Evolutionary conservation across 768 basidiomycete genomes (phyloP).

Genomic region (Ramaria sp.): DNA sequence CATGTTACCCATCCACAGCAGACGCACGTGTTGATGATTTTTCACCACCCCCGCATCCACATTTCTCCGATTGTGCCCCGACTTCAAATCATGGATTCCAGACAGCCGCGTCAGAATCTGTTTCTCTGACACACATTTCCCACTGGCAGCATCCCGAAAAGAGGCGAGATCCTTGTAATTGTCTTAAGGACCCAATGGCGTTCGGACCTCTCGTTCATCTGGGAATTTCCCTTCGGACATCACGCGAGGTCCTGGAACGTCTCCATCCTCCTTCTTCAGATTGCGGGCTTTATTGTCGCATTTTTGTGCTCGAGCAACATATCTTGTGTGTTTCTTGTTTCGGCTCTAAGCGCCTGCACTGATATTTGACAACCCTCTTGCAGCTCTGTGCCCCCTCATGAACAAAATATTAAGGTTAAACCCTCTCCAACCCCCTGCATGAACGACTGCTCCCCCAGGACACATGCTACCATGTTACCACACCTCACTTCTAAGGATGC

Average conservation of each 20-base stretch:
- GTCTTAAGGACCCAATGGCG: neutral
- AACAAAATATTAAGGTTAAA: too few relatives aligned
- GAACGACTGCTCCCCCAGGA: too few relatives aligned
- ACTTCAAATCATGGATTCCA: neutral
- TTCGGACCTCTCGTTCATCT: slow-evolving; percentile 2
- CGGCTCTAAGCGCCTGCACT: neutral
- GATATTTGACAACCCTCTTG: too few relatives aligned
- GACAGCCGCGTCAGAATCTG: neutral
- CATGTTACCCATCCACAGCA: neutral
- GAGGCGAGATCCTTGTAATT: neutral
- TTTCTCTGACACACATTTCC: neutral
- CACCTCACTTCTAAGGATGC: too few relatives aligned
- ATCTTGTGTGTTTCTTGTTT: slow-evolving; percentile 2
- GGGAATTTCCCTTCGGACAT: slow-evolving; percentile 3
- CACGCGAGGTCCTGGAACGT: neutral
- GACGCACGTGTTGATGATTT: neutral
- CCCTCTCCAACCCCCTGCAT: too few relatives aligned
- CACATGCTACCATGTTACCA: too few relatives aligned
- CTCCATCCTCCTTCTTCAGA: neutral
- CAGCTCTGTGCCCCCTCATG: too few relatives aligned
- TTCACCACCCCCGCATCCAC: neutral
- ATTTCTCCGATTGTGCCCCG: neutral
- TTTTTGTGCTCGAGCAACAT: neutral
- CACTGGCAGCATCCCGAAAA: neutral
- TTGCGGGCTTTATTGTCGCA: neutral